phyloP scores from a whole-genome alignment of 768 basidiomycete species.

The Kwoniella sp. region DNA sequence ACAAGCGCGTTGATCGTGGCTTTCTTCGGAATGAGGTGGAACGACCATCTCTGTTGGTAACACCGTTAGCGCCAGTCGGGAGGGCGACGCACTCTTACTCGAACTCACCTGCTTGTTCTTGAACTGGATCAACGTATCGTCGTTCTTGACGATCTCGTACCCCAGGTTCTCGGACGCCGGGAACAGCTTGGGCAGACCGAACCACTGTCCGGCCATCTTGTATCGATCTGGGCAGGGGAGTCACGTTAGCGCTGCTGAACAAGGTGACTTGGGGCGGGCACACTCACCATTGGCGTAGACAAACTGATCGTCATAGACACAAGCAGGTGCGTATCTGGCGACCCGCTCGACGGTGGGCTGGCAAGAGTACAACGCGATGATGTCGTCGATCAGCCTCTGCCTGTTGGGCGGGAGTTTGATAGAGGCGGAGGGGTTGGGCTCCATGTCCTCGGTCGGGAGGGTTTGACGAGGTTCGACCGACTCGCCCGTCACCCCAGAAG shows the following conservation, averaged over 20 bases:
- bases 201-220: constrained; percentile 54
- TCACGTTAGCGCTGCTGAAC: too few relatives aligned
- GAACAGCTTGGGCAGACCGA: constrained; percentile 53
- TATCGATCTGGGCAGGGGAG: constrained; percentile 51
- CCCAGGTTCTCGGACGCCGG: constrained; percentile 49
- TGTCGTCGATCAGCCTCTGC: constrained; percentile 53
- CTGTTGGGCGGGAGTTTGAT: constrained; percentile 51
- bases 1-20: constrained; percentile 54
- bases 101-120: constrained; percentile 52
- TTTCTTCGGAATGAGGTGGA: constrained; percentile 51
- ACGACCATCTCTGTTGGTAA: constrained; percentile 50
- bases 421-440: constrained; percentile 51
- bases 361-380: constrained; percentile 53
- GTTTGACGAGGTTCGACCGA: constrained; percentile 52
- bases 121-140: constrained; percentile 52
- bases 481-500: constrained; percentile 50
- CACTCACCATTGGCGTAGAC: constrained; percentile 50
- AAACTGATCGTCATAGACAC: constrained; percentile 50
- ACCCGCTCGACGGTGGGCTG: constrained; percentile 52
- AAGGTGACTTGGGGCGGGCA: not conserved
- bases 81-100: not conserved
- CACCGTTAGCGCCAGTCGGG: not conserved
- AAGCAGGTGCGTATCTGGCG: constrained; percentile 50
- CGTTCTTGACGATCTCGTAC: constrained; percentile 51
- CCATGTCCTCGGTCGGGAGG: constrained; percentile 42